phyloP scores from a whole-genome alignment of 768 basidiomycete species.

The Auriscalpium orientale region DNA sequence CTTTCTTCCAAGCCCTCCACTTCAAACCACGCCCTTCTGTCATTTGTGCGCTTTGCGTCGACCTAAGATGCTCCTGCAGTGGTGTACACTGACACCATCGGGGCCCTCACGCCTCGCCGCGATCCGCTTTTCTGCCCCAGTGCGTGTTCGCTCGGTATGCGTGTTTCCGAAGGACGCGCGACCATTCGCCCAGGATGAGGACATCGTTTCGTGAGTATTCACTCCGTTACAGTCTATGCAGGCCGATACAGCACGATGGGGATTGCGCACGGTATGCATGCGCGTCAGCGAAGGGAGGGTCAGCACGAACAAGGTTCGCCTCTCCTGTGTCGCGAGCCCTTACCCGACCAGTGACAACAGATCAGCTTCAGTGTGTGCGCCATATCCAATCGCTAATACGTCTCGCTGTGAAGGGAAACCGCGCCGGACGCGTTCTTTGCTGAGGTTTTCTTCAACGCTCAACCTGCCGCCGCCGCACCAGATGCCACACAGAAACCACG shows the following conservation, averaged over 20 bases:
- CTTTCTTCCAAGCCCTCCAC: too few species aligned
- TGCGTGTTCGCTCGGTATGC: constrained; percentile 58
- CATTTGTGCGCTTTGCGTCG: too few species aligned
- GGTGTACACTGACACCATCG: constrained; percentile 55
- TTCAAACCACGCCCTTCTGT: too few species aligned
- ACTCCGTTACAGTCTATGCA: background rate
- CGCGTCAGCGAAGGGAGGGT: background rate
- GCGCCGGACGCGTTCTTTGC: constrained; percentile 69
- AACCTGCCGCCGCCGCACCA: constrained; percentile 35
- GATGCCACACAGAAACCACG: constrained; percentile 40
- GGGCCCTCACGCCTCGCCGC: constrained; percentile 56
- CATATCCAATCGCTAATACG: constrained; percentile 5
- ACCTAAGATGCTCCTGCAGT: constrained; percentile 46
- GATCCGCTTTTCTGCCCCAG: constrained; percentile 60
- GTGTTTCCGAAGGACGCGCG: constrained; percentile 60
- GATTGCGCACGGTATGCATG: background rate
- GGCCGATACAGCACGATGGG: too few species aligned
- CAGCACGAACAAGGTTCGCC: background rate
- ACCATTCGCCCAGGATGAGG: constrained; percentile 55
- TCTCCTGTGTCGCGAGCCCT: background rate
- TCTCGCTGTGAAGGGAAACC: constrained; percentile 41
- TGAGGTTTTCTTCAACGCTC: constrained; percentile 70
- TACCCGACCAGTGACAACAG: too few species aligned
- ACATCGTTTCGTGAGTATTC: constrained; percentile 52
- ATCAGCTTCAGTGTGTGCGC: background rate